Conservation (phyloP, 345 rosid species). For the Bruguiera sexangula region DNA sequence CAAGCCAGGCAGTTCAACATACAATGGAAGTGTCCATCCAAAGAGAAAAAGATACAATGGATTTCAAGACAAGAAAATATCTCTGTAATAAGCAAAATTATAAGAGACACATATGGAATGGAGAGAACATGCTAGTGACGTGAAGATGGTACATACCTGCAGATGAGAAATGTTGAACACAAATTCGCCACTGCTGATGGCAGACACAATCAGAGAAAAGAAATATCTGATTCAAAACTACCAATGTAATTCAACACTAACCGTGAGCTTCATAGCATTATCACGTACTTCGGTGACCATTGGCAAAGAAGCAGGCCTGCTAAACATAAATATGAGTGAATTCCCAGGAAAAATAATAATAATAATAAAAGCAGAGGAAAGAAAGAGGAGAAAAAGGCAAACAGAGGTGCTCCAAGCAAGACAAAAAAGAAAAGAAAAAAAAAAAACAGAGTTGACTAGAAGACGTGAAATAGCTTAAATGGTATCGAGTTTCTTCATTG, state of each 20-base stretch:
- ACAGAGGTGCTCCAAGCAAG: conserved; percentile 3
- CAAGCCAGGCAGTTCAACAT: too few species aligned
- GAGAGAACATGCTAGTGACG: neutral
- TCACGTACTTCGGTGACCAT: conserved; percentile 34
- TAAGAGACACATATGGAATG: neutral
- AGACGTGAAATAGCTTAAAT: neutral
- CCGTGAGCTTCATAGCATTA: conserved; percentile 45
- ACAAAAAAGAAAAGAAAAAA: neutral
- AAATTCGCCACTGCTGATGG: conserved; percentile 52
- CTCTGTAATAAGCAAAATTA: too few species aligned
- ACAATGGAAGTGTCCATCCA: too few species aligned
- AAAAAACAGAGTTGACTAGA: conserved; percentile 5
- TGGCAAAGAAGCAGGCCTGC: conserved; percentile 48
- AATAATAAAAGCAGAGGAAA: neutral
- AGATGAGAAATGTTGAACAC: conserved; percentile 65
- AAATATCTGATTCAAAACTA: neutral
- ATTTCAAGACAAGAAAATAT: too few species aligned
- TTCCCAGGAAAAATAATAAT: neutral
- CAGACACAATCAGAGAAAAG: conserved; percentile 20
- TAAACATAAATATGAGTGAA: neutral
- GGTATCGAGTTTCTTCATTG: neutral
- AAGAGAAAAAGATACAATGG: too few species aligned
- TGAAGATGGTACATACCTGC: conserved; percentile 49
- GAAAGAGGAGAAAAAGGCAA: neutral
- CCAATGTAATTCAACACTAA: conserved; percentile 31